Evolutionary conservation across 225 moss, liverwort and hornwort genomes (phyloP).

Genomic region (Pleurozium schreberi): DNA sequence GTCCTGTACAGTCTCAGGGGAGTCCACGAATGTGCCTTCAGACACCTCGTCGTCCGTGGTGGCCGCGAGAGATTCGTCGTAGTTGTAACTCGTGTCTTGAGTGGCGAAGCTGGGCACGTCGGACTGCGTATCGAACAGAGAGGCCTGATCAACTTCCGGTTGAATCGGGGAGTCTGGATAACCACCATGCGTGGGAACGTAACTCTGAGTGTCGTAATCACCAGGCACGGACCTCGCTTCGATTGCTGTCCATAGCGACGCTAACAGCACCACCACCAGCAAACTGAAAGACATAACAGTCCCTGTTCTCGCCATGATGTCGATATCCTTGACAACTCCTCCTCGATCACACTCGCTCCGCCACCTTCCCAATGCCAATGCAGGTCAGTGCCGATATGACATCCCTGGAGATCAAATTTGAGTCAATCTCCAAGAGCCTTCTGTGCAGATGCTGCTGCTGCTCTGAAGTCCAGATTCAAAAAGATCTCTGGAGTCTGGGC

Average conservation of each 20-base stretch:
- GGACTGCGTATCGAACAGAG: neutral
- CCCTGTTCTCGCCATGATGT: neutral
- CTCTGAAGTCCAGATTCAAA: too few relatives aligned
- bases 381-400: neutral
- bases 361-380: neutral
- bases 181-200: neutral
- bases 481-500: neutral
- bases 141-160: neutral
- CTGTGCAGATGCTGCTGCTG: neutral
- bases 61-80: neutral
- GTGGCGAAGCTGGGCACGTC: neutral
- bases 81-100: neutral
- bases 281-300: neutral
- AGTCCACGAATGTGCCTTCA: neutral
- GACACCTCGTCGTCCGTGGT: neutral
- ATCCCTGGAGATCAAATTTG: neutral
- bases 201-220: neutral
- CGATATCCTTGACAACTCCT: neutral
- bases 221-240: constrained; percentile 13
- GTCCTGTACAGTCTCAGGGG: neutral
- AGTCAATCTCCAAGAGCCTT: neutral
- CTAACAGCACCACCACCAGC: neutral
- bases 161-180: neutral
- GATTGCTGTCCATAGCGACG: neutral
- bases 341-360: neutral